Base-by-base conservation (phyloP, 768 basidiomycete genomes). In the Boletus fagicola region DNA sequence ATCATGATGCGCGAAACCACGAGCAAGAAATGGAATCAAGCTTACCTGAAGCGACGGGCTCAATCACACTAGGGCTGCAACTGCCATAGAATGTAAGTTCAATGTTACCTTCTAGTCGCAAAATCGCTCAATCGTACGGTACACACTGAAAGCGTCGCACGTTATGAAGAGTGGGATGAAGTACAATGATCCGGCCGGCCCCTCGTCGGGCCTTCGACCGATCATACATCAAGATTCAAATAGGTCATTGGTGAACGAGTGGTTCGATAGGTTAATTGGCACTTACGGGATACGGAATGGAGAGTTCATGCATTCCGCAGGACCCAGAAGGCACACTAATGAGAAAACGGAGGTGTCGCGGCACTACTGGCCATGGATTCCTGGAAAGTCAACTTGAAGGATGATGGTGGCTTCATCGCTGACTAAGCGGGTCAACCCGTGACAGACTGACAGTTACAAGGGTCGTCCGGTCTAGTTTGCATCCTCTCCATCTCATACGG, bases 161-260 rank as follows among this genome's bases (percentile, higher is more conserved):
- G 26, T 39, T 30, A 47, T 67, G 58, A 45, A 44, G 16, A 18
- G n/a, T 28, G 44, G 52, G 36, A 48, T 47, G 51, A 43, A 51
- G 44, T 26, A 6, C 9, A 53, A 61, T 65, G 67, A 61, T 68
- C 67, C 68, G 67, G 56, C 65, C 68, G 62, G n/a, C 39, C 13
- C 30, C 20, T 30, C 43, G 39, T 12, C 51, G 46, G 49, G 6
- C 42, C 30, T 40, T 39, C 9, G 51, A 35, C 39, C 45, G 11
- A 24, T 36, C 42, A 54, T 53, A 35, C 18, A 24, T 51, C 7
- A 28, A 28, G 28, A 6, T 28, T 28, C 28, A 39, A 12, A 38
- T 38, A 45, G 38, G 31, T 35, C 30, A 44, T 47, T 26, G 35
- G 55, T 47, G 38, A 47, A 50, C 18, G 39, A 48, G 49, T 20